Base-by-base conservation (phyloP, 2,329 filamentous ascomycete genomes). In the Corniculantispora saksenae region DNA sequence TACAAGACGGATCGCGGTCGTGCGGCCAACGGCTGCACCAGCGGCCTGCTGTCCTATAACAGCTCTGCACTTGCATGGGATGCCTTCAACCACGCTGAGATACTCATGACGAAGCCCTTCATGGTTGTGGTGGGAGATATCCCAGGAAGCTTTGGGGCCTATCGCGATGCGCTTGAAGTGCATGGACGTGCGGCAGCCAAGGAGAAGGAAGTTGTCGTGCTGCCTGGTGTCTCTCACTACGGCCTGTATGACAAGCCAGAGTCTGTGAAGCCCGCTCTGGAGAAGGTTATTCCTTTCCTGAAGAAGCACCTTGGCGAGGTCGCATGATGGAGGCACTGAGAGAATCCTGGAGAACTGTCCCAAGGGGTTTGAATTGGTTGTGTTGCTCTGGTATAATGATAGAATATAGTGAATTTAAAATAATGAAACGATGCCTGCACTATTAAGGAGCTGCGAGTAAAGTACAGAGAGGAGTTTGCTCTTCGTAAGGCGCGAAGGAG, bases 241-340 rank as follows among this genome's bases (percentile, higher is more conserved):
- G 63, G 54, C 38, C 35, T 67, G 29, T 65, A 65, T 55, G 62
- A 67, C 45, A 67, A 65, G 63, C 50, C 57, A 6, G 57, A 61
- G 27, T 45, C 62, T 10, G 66, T 67, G 9, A 43, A 63, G 63
- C 59, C 66, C 7, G 66, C 66, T 4, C 23, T 67, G 40, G 48
- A 66, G 12, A 32, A 64, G 25, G 64, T 61, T 13, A 13, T 63
- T 12, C 55, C 53, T 4, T 67, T 66, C 13, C 9, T 66, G 12
- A 64, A 66, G 43, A 70, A 68, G 53, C 70, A 73, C 25, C 69
- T 70, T 19, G 72, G 70, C 6, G 73, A 74, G 29, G 67, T 71
- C 17, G 66, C 48, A 29, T 61, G 17, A 54, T 10, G 23, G 17
- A 19, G 21, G 10, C 32, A 10, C 32, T 6, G 32, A n/a, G n/a